Evolutionary conservation across 75 land plant species (phyloP).

Genomic region (Picea sitchensis): DNA sequence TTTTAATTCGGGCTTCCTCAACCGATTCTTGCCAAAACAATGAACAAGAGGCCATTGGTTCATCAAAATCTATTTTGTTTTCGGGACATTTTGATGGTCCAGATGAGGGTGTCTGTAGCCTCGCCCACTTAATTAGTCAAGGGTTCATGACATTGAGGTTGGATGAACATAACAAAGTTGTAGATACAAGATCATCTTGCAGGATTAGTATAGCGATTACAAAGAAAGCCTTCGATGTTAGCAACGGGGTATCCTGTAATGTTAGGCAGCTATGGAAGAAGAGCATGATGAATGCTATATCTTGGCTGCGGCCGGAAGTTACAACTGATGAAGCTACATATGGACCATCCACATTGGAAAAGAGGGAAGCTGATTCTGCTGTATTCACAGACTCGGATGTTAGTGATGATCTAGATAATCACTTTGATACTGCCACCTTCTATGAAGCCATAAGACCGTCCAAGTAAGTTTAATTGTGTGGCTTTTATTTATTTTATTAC

Average conservation of each 20-base stretch:
- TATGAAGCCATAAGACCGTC: constrained; percentile 88
- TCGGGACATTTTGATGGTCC: constrained; percentile 80
- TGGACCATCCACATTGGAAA: constrained; percentile 19
- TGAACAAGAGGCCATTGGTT: constrained; percentile 5
- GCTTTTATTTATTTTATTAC: neutral
- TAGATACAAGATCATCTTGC: constrained; percentile 15
- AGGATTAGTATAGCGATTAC: constrained; percentile 60
- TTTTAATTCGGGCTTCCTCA: constrained; percentile 13
- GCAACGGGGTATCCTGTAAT: constrained; percentile 47
- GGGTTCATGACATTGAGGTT: constrained; percentile 51
- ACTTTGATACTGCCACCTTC: constrained; percentile 72
- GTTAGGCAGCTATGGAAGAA: constrained; percentile 54
- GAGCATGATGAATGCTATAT: constrained; percentile 78
- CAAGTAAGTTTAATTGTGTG: constrained; percentile 45
- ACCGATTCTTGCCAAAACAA: neutral
- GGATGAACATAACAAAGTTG: constrained; percentile 14
- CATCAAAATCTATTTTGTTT: constrained; percentile 22
- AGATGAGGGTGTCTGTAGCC: constrained; percentile 64
- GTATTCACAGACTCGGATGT: neutral
- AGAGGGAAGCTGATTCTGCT: constrained; percentile 13
- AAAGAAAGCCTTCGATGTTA: constrained; percentile 54
- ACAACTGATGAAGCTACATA: constrained; percentile 53
- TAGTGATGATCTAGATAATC: constrained; percentile 18
- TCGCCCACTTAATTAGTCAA: constrained; percentile 63
- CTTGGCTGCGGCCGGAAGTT: constrained; percentile 94